These are phyloP conservation scores for Backusella tuberculispora DNA, from an alignment of 192 early-diverging fungal genomes.

Conservation along the genomic window DNA sequence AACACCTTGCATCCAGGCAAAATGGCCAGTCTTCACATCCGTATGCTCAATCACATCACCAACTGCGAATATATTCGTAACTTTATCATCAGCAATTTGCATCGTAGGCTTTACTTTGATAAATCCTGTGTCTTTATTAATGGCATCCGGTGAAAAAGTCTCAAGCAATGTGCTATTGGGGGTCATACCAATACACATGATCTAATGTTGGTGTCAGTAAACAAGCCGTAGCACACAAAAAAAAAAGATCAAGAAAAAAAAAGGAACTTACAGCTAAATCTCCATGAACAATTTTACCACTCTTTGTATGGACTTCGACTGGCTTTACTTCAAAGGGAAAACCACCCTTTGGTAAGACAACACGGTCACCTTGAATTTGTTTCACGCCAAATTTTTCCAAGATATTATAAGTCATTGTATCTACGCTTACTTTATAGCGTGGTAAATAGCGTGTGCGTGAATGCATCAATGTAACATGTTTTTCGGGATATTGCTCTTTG, in stretches of 20 bases:
- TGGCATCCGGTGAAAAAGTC: slow-evolving; percentile 54
- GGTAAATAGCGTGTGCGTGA: slow-evolving; percentile 60
- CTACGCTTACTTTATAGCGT: slow-evolving; percentile 57
- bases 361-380: slow-evolving; percentile 48
- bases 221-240: not conserved
- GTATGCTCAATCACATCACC: slow-evolving; percentile 68
- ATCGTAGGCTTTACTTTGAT: slow-evolving; percentile 68
- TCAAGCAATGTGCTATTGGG: slow-evolving; percentile 68
- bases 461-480: slow-evolving; percentile 68
- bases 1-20: slow-evolving; percentile 29
- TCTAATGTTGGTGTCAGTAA: slow-evolving; percentile 43
- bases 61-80: slow-evolving; percentile 70
- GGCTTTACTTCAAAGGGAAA: slow-evolving; percentile 51
- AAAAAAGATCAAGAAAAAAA: not conserved
- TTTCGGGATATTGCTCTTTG: slow-evolving; percentile 57
- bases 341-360: slow-evolving; percentile 65
- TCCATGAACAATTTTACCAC: slow-evolving; percentile 46
- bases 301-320: slow-evolving; percentile 45
- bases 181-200: slow-evolving; percentile 73
- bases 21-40: slow-evolving; percentile 45
- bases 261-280: slow-evolving; percentile 46
- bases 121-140: slow-evolving; percentile 58
- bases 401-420: slow-evolving; percentile 57
- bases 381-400: slow-evolving; percentile 49
- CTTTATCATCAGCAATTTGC: slow-evolving; percentile 59